Evolutionary conservation across 2,329 filamentous ascomycete species (phyloP), one percentile per base, ranked within the genome.

Genomic region (Diplodia mutila): DNA sequence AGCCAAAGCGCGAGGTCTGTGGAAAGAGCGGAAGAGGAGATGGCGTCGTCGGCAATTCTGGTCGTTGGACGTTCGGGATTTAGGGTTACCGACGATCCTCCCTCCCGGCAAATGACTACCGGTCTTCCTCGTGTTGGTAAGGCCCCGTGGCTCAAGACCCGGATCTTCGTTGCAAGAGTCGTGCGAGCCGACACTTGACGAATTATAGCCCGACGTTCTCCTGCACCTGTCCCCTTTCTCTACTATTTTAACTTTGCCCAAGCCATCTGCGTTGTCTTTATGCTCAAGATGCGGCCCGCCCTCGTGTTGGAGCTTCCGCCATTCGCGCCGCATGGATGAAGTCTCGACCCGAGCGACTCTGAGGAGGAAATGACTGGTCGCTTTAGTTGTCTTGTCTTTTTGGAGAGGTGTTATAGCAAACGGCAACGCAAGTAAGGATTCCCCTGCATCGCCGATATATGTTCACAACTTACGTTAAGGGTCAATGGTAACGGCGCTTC

Each of bases 1-100:
- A 63, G 27, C 21, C 27, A 63, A 63, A 9, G 2, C 18, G 49
- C 8, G 4, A 7, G 39, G 14, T 18, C 5, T 42, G 14, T 18
- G n/a, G 42, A 21, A 37, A n/a, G 46, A 48, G 29, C n/a, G 16
- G 37, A 9, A 23, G 46, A 49, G 7, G 34, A 18, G 46, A 49
- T 49, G 29, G 23, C 11, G 53, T 23, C 29, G 34, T 59, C 54
- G 37, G 54, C 42, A 16, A 51, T 51, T 29, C 46, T 23, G 9
- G 4, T 39, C 32, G 29, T 46, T 54, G 52, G 32, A 48, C 21
- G 49, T 11, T 37, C 59, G 59, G 25, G 29, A 51, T 39, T 51
- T 51, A 37, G 46, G 59, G 59, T 51, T 37, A 29, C 42, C 29
- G 59, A n/a, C 46, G 59, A 63, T 63, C 59, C 27, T 63, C 27